Evolutionary conservation across 768 basidiomycete species (phyloP).

Genomic region (Piloderma croceum): DNA sequence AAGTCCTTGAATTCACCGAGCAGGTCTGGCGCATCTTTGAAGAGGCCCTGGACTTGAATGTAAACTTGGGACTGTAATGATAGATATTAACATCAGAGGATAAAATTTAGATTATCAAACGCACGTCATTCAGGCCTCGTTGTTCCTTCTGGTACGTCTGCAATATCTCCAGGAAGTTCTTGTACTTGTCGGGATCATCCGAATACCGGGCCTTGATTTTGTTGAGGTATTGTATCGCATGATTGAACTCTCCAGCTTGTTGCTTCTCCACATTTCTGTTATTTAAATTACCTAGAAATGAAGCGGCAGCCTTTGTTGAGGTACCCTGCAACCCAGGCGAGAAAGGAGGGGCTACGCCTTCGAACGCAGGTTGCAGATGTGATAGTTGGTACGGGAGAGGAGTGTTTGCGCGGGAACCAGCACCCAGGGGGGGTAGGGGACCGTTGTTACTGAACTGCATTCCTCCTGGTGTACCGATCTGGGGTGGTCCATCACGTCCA

Average conservation of each 20-base stretch:
- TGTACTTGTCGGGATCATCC: slow-evolving; percentile 88
- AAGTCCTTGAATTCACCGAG: slow-evolving; percentile 80
- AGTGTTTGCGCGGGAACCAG: slow-evolving; percentile 50
- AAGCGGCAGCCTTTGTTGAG: slow-evolving; percentile 56
- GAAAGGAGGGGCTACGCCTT: not conserved
- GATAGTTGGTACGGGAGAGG: slow-evolving; percentile 41
- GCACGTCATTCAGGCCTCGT: slow-evolving; percentile 62
- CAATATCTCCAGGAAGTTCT: slow-evolving; percentile 82
- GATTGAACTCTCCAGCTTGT: slow-evolving; percentile 71
- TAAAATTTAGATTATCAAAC: slow-evolving; percentile 28
- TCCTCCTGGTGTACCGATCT: not conserved
- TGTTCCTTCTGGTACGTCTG: slow-evolving; percentile 87
- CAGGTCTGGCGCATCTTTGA: slow-evolving; percentile 77
- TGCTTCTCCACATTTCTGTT: slow-evolving; percentile 48
- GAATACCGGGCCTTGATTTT: slow-evolving; percentile 93
- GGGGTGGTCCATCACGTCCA: slow-evolving; percentile 20
- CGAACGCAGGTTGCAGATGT: slow-evolving; percentile 20
- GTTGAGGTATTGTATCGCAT: slow-evolving; percentile 96
- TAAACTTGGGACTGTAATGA: slow-evolving; percentile 62
- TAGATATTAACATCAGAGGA: slow-evolving; percentile 5
- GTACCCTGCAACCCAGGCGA: slow-evolving; percentile 32
- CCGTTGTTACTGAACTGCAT: not conserved
- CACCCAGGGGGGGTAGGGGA: slow-evolving; percentile 29
- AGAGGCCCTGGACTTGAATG: slow-evolving; percentile 72
- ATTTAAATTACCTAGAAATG: slow-evolving; percentile 57